Evolutionary conservation across 2,329 filamentous ascomycete genomes (phyloP).

Genomic region (Claviceps maximensis): DNA sequence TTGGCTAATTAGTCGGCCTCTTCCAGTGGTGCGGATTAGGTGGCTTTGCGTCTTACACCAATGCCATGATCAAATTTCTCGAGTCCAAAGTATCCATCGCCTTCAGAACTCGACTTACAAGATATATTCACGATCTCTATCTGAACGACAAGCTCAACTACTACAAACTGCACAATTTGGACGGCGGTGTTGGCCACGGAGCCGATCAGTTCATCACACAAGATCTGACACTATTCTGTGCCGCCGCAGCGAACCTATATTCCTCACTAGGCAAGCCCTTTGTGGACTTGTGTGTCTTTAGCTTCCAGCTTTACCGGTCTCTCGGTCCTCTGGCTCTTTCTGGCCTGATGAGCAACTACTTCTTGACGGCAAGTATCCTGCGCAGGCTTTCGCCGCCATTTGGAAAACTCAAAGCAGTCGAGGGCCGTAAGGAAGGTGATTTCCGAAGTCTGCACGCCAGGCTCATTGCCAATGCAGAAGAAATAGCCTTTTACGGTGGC

Average conservation of each 20-base stretch:
- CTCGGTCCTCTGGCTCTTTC: slow-evolving; percentile 78
- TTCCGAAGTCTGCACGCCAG: slow-evolving; percentile 85
- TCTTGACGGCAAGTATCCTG: slow-evolving; percentile 81
- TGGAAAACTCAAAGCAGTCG: slow-evolving; percentile 90
- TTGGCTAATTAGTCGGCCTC: not conserved
- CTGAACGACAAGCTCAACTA: slow-evolving; percentile 91
- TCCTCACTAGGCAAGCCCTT: slow-evolving; percentile 95
- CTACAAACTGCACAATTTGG: slow-evolving; percentile 86
- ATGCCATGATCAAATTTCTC: slow-evolving; percentile 97
- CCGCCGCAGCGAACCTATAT: slow-evolving; percentile 81
- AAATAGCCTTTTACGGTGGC: slow-evolving; percentile 94
- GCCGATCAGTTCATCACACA: slow-evolving; percentile 97
- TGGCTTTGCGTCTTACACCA: slow-evolving; percentile 88
- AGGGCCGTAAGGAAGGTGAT: slow-evolving; percentile 88
- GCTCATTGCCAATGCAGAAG: slow-evolving; percentile 91
- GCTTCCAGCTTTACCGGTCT: slow-evolving; percentile 89
- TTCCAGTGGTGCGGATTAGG: slow-evolving; percentile 78
- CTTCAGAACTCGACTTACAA: slow-evolving; percentile 84
- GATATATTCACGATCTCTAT: slow-evolving; percentile 96
- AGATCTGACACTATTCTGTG: slow-evolving; percentile 90
- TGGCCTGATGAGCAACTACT: slow-evolving; percentile 83
- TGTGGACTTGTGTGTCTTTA: slow-evolving; percentile 95
- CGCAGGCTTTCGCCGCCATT: slow-evolving; percentile 86
- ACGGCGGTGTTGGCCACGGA: slow-evolving; percentile 81
- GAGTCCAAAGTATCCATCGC: slow-evolving; percentile 97